Evolutionary conservation across 345 rosid species (phyloP).

Genomic region (Noccaea caerulescens): DNA sequence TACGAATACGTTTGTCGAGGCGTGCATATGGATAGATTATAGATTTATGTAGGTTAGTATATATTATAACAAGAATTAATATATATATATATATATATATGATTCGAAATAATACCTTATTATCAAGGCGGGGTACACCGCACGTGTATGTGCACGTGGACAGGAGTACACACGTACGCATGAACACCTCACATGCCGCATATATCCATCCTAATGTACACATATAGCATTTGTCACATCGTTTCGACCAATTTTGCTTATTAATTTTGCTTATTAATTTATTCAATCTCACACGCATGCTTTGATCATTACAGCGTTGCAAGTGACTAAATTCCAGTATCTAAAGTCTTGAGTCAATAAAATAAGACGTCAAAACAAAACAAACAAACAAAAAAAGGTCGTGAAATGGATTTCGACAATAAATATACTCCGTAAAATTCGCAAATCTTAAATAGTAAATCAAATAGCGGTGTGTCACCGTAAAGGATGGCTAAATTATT

Average conservation of each 20-base stretch:
- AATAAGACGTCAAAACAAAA: slow-evolving; percentile 5
- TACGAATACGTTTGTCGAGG: slow-evolving; percentile 23
- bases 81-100: not conserved
- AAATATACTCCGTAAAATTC: too few species aligned
- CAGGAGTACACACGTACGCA: slow-evolving; percentile 37
- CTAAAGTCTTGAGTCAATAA: not conserved
- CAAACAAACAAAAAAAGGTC: not conserved
- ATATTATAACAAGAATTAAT: not conserved
- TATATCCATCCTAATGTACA: slow-evolving; percentile 19
- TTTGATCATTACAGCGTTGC: slow-evolving; percentile 22
- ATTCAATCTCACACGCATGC: slow-evolving; percentile 38
- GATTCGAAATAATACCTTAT: slow-evolving; percentile 23
- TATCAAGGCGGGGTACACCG: slow-evolving; percentile 32
- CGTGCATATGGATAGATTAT: slow-evolving; percentile 10
- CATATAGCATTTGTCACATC: slow-evolving; percentile 35
- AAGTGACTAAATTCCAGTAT: slow-evolving; percentile 2
- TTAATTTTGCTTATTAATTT: slow-evolving; percentile 23
- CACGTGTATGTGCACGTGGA: slow-evolving; percentile 44
- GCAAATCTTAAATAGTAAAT: too few species aligned
- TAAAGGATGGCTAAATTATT: too few species aligned
- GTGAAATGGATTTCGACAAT: not conserved
- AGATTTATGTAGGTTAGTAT: slow-evolving; percentile 10
- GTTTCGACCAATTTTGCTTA: slow-evolving; percentile 14
- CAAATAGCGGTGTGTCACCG: too few species aligned
- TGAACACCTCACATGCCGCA: slow-evolving; percentile 44